phyloP scores from a whole-genome alignment of 2,329 filamentous ascomycete genomes.

The Hortaea werneckii region DNA sequence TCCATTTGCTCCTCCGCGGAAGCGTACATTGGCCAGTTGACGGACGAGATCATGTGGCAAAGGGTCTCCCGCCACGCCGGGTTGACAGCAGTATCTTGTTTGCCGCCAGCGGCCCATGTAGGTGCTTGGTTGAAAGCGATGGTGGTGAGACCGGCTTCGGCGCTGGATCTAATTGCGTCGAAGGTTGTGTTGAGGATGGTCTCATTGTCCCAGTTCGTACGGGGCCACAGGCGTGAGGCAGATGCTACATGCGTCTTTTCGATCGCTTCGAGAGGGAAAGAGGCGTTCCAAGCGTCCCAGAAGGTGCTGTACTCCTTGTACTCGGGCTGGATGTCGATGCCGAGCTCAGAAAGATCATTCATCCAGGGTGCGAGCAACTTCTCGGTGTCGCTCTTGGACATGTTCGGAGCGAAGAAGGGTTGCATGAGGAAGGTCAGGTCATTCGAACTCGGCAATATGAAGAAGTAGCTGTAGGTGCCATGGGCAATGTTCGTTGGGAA shows the following conservation, averaged over 20 bases:
- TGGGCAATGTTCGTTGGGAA: no score
- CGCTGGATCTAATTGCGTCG: background rate
- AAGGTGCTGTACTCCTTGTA: slow-evolving; percentile 2
- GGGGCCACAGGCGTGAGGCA: slow-evolving; percentile 5
- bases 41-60: slow-evolving; percentile 4
- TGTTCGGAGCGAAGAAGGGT: slow-evolving; percentile 22
- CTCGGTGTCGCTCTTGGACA: slow-evolving; percentile 2
- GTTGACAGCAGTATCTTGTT: slow-evolving; percentile 6
- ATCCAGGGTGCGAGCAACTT: slow-evolving; percentile 13
- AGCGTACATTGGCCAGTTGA: background rate
- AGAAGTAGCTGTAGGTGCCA: slow-evolving; percentile 6
- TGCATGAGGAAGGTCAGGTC: slow-evolving; percentile 16
- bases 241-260: slow-evolving; percentile 2
- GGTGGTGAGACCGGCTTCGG: slow-evolving; percentile 3
- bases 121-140: slow-evolving; percentile 3
- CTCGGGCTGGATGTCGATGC: background rate
- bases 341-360: background rate
- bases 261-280: slow-evolving; percentile 7
- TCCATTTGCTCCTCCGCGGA: background rate
- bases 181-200: slow-evolving; percentile 4
- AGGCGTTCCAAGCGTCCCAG: slow-evolving; percentile 2
- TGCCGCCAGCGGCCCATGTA: background rate
- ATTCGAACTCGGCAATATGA: slow-evolving; percentile 1
- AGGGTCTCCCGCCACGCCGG: slow-evolving; percentile 7
- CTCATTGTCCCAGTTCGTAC: slow-evolving; percentile 4